These are phyloP conservation scores for Candida pseudoglaebosa DNA, from an alignment of 805 yeast species.

Conservation along the genomic window DNA sequence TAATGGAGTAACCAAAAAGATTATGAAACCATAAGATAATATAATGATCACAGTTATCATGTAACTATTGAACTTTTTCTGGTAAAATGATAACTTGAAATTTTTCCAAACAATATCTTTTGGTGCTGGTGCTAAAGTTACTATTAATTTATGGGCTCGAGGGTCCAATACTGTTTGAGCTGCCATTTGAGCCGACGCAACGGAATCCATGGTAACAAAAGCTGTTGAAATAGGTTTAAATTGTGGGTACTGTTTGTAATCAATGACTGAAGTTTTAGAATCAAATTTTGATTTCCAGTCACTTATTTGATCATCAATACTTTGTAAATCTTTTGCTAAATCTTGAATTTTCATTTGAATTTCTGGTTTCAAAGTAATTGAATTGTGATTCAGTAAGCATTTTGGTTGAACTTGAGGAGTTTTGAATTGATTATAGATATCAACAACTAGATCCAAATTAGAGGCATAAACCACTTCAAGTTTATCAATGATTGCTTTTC, in stretches of 20 bases:
- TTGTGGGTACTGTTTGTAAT: slow-evolving; percentile 19
- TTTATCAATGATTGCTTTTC: slow-evolving; percentile 26
- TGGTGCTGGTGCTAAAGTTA: slow-evolving; percentile 78
- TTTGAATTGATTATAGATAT: slow-evolving; percentile 30
- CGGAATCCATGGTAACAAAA: slow-evolving; percentile 68
- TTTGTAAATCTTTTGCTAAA: slow-evolving; percentile 29
- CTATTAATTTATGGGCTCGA: slow-evolving; percentile 74
- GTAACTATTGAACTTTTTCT: slow-evolving; percentile 37
- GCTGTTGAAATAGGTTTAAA: slow-evolving; percentile 45
- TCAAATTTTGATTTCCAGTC: slow-evolving; percentile 31
- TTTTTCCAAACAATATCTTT: slow-evolving; percentile 45
- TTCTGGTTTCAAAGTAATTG: background rate
- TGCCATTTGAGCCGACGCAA: slow-evolving; percentile 92
- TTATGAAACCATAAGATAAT: slow-evolving; percentile 47
- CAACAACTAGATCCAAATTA: slow-evolving; percentile 40
- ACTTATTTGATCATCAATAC: slow-evolving; percentile 37
- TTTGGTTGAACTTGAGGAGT: slow-evolving; percentile 30
- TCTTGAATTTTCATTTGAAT: slow-evolving; percentile 25
- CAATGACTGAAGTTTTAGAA: slow-evolving; percentile 20
- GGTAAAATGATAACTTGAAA: slow-evolving; percentile 37
- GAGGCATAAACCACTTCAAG: slow-evolving; percentile 43
- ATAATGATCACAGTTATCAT: slow-evolving; percentile 41
- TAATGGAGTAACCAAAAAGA: slow-evolving; percentile 54
- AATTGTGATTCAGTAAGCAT: background rate
- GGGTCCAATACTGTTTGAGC: slow-evolving; percentile 96